These are phyloP conservation scores for Claviceps humidiphila DNA, from an alignment of 2,329 filamentous ascomycete genomes.

Conservation along the genomic window DNA sequence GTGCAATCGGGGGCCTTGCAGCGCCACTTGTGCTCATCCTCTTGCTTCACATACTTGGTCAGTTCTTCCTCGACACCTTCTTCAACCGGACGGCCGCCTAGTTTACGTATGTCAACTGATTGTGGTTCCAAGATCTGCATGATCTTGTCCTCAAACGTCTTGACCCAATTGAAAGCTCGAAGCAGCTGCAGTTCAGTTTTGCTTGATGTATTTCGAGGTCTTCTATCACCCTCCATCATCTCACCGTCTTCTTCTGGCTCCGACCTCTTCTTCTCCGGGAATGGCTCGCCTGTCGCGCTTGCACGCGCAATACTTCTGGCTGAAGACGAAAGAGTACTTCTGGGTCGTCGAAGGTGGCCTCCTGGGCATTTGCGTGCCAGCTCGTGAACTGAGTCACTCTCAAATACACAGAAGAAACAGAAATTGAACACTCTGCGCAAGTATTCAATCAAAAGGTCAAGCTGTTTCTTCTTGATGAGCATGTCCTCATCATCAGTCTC, in stretches of 20 bases:
- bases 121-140: slow-evolving; percentile 86
- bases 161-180: slow-evolving; percentile 96
- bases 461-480: slow-evolving; percentile 85
- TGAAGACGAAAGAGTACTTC: slow-evolving; percentile 68
- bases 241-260: slow-evolving; percentile 49
- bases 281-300: slow-evolving; percentile 68
- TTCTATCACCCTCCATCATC: slow-evolving; percentile 47
- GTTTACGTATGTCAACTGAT: slow-evolving; percentile 72
- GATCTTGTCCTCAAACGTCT: slow-evolving; percentile 95
- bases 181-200: slow-evolving; percentile 88
- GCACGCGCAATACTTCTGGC: slow-evolving; percentile 78
- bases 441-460: slow-evolving; percentile 93
- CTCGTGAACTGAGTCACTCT: slow-evolving; percentile 94
- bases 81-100: slow-evolving; percentile 77
- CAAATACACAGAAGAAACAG: slow-evolving; percentile 99
- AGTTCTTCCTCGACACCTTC: slow-evolving; percentile 82
- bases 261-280: slow-evolving; percentile 69
- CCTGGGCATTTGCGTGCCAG: slow-evolving; percentile 91
- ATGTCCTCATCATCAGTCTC: slow-evolving; percentile 86
- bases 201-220: slow-evolving; percentile 52
- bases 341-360: slow-evolving; percentile 85
- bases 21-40: slow-evolving; percentile 92
- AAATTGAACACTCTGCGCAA: slow-evolving; percentile 94
- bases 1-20: slow-evolving; percentile 94
- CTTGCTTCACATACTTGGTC: slow-evolving; percentile 81